These are phyloP conservation scores for Colletotrichum liaoningense DNA, from an alignment of 2,329 filamentous ascomycete species.

Conservation along the genomic window DNA sequence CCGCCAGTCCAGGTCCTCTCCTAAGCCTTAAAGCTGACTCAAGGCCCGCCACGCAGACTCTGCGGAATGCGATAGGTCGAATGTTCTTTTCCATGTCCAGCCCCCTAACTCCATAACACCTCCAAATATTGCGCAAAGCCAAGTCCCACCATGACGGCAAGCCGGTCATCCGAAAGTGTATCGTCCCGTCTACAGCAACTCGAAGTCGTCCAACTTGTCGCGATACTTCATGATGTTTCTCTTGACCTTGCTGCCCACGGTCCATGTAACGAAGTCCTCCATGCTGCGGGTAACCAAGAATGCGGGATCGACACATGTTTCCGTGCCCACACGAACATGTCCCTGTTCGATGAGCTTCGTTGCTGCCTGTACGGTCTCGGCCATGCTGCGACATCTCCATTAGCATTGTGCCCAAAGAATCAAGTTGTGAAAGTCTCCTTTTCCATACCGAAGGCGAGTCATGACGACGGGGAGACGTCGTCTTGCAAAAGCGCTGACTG, in stretches of 20 bases:
- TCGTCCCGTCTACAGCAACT: slow-evolving; percentile 71
- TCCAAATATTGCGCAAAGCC: slow-evolving; percentile 14
- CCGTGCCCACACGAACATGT: slow-evolving; percentile 90
- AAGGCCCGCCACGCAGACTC: not conserved
- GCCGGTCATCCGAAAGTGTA: slow-evolving; percentile 27
- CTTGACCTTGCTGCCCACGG: slow-evolving; percentile 97
- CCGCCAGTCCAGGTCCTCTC: not conserved
- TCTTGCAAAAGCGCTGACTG: slow-evolving; percentile 89
- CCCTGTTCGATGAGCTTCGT: slow-evolving; percentile 93
- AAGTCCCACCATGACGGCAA: slow-evolving; percentile 19
- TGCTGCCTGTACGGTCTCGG: slow-evolving; percentile 86
- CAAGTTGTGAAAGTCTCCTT: not conserved
- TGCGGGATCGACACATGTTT: slow-evolving; percentile 89
- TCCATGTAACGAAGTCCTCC: slow-evolving; percentile 98
- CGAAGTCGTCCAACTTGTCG: slow-evolving; percentile 96
- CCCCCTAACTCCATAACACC: slow-evolving; percentile 32
- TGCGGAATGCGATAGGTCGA: not conserved
- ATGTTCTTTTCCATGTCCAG: slow-evolving; percentile 1
- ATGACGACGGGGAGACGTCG: slow-evolving; percentile 89
- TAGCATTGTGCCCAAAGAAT: not conserved
- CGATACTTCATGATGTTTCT: slow-evolving; percentile 94
- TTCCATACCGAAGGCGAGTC: slow-evolving; percentile 73
- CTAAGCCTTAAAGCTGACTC: slow-evolving; percentile 16
- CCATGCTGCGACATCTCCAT: slow-evolving; percentile 68
- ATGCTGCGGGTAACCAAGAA: slow-evolving; percentile 89